These are phyloP conservation scores for Penicillium sp. DNA, from an alignment of 2,329 filamentous ascomycete species.

Conservation along the genomic window DNA sequence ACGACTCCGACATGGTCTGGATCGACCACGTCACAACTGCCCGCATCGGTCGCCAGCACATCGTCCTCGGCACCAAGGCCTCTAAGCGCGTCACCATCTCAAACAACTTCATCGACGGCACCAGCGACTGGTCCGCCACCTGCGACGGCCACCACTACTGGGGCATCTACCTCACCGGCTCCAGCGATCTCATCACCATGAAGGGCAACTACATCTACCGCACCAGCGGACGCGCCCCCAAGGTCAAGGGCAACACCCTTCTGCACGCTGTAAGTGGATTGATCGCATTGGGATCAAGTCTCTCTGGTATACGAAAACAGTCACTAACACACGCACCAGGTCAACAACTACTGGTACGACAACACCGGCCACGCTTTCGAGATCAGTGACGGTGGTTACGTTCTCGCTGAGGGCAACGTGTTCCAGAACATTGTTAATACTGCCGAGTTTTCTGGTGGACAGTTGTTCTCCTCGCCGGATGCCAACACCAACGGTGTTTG, in stretches of 20 bases:
- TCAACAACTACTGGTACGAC: conserved; percentile 62
- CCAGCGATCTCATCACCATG: conserved; percentile 56
- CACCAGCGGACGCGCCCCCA: conserved; percentile 56
- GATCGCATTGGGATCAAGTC: not conserved
- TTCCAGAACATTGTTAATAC: conserved; percentile 54
- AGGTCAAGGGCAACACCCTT: conserved; percentile 55
- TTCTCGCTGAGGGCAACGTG: conserved; percentile 57
- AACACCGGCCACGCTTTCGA: conserved; percentile 60
- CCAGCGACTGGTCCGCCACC: conserved; percentile 53
- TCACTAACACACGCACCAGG: conserved; percentile 19
- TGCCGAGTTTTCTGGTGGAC: conserved; percentile 39
- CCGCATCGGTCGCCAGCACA: conserved; percentile 59
- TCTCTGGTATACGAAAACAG: no score
- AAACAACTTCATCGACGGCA: conserved; percentile 59
- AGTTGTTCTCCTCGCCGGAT: conserved; percentile 39
- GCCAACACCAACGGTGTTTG: conserved; percentile 43
- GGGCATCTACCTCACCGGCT: conserved; percentile 57
- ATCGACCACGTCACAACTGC: conserved; percentile 56
- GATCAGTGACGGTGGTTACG: conserved; percentile 42
- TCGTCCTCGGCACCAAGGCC: conserved; percentile 55
- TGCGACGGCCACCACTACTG: conserved; percentile 62
- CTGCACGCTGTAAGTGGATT: conserved; percentile 48
- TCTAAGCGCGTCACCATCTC: conserved; percentile 58
- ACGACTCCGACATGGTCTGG: conserved; percentile 46
- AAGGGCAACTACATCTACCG: conserved; percentile 62